phyloP scores from a whole-genome alignment of 2,329 filamentous ascomycete species.

The Colletotrichum cordylinicola region DNA sequence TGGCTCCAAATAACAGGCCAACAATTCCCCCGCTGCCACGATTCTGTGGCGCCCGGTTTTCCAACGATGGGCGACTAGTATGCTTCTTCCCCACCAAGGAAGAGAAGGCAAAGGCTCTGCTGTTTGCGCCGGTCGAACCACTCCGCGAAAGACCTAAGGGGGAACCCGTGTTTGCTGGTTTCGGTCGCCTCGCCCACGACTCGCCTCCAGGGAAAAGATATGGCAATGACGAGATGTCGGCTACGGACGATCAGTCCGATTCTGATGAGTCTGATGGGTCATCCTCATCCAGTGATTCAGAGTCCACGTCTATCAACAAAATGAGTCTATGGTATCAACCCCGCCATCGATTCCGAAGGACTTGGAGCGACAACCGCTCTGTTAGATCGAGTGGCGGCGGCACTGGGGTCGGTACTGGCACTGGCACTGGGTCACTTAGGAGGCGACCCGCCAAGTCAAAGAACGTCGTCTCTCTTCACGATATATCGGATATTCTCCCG shows the following conservation, averaged over 20 bases:
- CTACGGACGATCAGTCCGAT: constrained; percentile 56
- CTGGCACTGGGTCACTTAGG: constrained; percentile 46
- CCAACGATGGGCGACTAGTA: constrained; percentile 65
- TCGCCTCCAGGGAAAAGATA: constrained; percentile 52
- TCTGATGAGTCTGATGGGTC: constrained; percentile 54
- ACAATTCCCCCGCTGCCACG: constrained; percentile 62
- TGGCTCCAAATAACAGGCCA: constrained; percentile 56
- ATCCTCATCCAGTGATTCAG: constrained; percentile 63
- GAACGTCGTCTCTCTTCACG: constrained; percentile 77
- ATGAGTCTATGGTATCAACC: constrained; percentile 63
- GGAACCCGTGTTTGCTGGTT: constrained; percentile 63
- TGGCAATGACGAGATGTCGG: constrained; percentile 54
- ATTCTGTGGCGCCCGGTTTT: constrained; percentile 66
- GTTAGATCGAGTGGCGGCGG: constrained; percentile 66
- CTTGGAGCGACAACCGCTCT: constrained; percentile 63
- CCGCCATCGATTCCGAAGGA: constrained; percentile 56
- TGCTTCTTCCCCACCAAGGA: constrained; percentile 76
- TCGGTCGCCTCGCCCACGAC: constrained; percentile 60
- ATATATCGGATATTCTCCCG: constrained; percentile 74
- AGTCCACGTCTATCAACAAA: constrained; percentile 67
- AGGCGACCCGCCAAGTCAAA: constrained; percentile 59
- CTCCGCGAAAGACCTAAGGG: constrained; percentile 55
- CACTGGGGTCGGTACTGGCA: constrained; percentile 61
- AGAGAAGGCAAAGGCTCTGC: constrained; percentile 58
- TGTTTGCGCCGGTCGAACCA: constrained; percentile 52